Evolutionary conservation across 2,329 filamentous ascomycete genomes (phyloP).

Genomic region (Pyricularia sp.): DNA sequence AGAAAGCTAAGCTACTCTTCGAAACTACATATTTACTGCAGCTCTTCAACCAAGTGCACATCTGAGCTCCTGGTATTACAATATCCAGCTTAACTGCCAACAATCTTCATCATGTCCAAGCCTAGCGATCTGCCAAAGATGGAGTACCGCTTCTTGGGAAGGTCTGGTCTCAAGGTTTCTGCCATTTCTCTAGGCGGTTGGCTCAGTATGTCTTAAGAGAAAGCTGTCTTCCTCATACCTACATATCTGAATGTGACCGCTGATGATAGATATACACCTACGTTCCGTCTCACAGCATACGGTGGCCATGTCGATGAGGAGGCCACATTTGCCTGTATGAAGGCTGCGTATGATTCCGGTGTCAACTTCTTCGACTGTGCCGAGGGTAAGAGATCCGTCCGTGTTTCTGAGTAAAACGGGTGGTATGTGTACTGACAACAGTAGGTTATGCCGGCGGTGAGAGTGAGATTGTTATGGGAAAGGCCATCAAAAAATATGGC

Average conservation of each 20-base stretch:
- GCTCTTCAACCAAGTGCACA: neutral
- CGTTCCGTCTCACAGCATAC: constrained; percentile 24
- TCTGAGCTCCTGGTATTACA: neutral
- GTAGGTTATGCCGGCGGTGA: constrained; percentile 42
- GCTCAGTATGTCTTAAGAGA: constrained; percentile 51
- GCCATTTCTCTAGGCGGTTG: constrained; percentile 58
- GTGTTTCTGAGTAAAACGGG: neutral
- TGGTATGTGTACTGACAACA: neutral
- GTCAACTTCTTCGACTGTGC: constrained; percentile 53
- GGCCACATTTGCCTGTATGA: constrained; percentile 47
- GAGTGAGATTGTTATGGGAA: constrained; percentile 50
- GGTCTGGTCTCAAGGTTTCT: constrained; percentile 61
- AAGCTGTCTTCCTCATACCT: neutral
- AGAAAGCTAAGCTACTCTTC: neutral
- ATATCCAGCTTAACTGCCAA: neutral
- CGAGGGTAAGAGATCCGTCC: constrained; percentile 22
- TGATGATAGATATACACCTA: constrained; percentile 1
- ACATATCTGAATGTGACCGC: neutral
- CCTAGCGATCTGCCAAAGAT: constrained; percentile 24
- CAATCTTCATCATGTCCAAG: constrained; percentile 1
- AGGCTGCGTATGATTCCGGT: constrained; percentile 45
- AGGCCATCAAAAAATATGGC: constrained; percentile 45
- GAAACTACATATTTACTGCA: neutral
- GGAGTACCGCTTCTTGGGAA: constrained; percentile 60
- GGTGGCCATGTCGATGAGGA: constrained; percentile 60